A percentile compares a stretch with the other conserved stretches of the same genome.
Evolutionary conservation across 2,329 filamentous ascomycete species (phyloP).

Genomic region (Emmonsiellopsis sp.): DNA sequence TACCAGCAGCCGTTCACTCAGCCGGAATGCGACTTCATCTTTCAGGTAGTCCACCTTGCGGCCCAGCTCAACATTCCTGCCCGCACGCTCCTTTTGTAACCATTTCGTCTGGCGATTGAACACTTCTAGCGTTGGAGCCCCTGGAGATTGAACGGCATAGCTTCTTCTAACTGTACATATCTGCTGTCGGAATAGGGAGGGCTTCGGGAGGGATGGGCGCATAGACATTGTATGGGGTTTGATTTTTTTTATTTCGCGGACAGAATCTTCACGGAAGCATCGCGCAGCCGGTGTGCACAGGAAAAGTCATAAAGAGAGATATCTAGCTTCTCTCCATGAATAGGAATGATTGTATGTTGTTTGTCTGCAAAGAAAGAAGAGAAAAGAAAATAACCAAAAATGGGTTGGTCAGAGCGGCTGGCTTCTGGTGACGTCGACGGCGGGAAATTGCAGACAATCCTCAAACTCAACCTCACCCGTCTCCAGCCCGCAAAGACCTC

Average conservation of each 20-base stretch:
- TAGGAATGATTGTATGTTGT: too few relatives aligned
- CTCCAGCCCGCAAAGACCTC: too few relatives aligned
- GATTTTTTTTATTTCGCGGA: background rate
- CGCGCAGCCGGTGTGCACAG: background rate
- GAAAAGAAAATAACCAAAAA: too few relatives aligned
- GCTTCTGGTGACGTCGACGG: too few relatives aligned
- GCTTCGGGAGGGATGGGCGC: conserved; percentile 11
- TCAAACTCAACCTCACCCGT: too few relatives aligned
- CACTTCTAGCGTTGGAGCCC: conserved; percentile 72
- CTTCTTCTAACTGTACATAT: conserved; percentile 27
- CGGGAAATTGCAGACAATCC: too few relatives aligned
- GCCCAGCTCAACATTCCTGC: conserved; percentile 58
- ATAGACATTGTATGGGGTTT: conserved; percentile 17
- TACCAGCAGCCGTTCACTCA: conserved; percentile 80
- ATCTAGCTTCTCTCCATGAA: too few relatives aligned
- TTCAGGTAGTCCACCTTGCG: conserved; percentile 84
- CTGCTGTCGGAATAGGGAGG: conserved; percentile 13
- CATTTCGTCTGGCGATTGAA: conserved; percentile 86
- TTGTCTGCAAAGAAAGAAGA: too few relatives aligned
- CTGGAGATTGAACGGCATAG: conserved; percentile 72
- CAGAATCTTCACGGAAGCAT: conserved; percentile 5
- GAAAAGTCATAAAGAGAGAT: too few relatives aligned
- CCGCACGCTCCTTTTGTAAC: conserved; percentile 83
- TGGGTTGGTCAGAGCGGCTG: too few relatives aligned
- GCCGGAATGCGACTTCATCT: conserved; percentile 76